Evolutionary conservation across 306 rosid species (phyloP).

Genomic region (Fragaria vesca): DNA sequence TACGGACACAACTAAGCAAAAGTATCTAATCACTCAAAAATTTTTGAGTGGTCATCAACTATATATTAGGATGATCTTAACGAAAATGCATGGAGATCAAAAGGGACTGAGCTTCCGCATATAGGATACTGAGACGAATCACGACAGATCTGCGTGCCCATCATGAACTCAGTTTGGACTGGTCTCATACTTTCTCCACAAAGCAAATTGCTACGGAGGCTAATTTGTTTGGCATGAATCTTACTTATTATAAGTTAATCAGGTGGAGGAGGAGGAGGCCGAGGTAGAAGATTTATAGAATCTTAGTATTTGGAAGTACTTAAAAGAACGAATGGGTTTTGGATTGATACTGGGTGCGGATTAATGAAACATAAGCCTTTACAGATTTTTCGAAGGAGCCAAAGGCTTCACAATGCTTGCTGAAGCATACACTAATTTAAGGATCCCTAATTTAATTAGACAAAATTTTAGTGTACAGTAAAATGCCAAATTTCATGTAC

Average conservation of each 20-base stretch:
- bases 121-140: background rate
- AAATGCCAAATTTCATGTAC: background rate
- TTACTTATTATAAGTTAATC: background rate
- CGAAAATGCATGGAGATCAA: background rate
- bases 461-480: background rate
- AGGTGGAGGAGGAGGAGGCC: background rate
- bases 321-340: background rate
- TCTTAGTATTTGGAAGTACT: background rate
- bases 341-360: background rate
- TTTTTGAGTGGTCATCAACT: background rate
- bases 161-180: background rate
- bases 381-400: background rate
- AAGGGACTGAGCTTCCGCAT: background rate
- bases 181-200: background rate
- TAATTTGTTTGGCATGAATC: background rate
- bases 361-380: background rate
- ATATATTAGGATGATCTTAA: background rate
- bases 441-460: background rate
- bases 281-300: background rate
- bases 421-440: background rate
- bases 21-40: background rate
- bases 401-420: slow-evolving; percentile 4
- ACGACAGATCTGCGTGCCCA: background rate
- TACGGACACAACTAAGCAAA: background rate
- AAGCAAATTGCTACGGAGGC: background rate